Evolutionary conservation across 257 asterid species (phyloP).

Genomic region (Solanum medicagineum): DNA sequence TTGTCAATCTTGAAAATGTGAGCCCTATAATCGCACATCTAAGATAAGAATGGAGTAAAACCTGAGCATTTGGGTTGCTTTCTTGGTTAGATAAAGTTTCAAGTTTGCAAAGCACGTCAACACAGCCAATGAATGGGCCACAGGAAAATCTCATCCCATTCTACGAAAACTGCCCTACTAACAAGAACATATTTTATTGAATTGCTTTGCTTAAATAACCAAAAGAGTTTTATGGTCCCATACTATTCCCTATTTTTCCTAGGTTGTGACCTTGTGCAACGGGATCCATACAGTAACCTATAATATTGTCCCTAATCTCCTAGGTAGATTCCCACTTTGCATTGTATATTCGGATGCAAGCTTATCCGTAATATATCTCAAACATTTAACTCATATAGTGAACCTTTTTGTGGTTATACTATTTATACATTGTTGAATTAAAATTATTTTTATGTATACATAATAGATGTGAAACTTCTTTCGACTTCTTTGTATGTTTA

Average conservation of each 20-base stretch:
- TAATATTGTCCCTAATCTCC: background rate
- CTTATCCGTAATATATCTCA: too few relatives aligned
- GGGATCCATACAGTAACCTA: background rate
- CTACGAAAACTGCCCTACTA: background rate
- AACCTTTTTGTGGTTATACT: too few relatives aligned
- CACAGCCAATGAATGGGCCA: background rate
- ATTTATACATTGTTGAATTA: too few relatives aligned
- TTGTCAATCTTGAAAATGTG: background rate
- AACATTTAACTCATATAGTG: too few relatives aligned
- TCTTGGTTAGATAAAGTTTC: background rate
- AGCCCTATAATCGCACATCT: background rate
- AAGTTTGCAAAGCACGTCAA: background rate
- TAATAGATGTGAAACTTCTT: too few relatives aligned
- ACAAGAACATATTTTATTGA: background rate
- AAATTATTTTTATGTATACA: too few relatives aligned
- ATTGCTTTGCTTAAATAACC: background rate
- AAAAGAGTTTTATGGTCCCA: background rate
- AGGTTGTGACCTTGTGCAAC: background rate
- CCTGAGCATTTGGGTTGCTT: background rate
- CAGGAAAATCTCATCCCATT: background rate
- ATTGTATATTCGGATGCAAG: too few relatives aligned
- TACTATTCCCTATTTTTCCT: background rate
- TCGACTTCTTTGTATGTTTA: too few relatives aligned
- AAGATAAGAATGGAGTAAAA: background rate
- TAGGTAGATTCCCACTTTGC: too few relatives aligned